Evolutionary conservation across 2,329 filamentous ascomycete species (phyloP).

Genomic region (Aschersonia sp.): DNA sequence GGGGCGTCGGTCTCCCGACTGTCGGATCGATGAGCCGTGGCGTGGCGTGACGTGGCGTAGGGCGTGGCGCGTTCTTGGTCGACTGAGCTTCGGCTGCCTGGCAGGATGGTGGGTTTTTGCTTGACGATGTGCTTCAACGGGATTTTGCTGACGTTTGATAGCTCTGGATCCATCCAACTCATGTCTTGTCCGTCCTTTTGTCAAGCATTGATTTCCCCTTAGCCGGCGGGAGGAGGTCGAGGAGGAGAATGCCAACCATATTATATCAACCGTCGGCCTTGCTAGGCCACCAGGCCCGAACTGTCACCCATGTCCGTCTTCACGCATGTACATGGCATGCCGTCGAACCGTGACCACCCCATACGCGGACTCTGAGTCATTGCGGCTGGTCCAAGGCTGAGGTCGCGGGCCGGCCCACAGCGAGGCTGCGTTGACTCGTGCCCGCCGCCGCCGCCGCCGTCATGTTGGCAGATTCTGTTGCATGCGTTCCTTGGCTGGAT

Average conservation of each 20-base stretch:
- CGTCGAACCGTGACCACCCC: not conserved
- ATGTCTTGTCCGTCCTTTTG: not conserved
- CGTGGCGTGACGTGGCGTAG: not conserved
- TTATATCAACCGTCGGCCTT: not conserved
- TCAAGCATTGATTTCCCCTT: not conserved
- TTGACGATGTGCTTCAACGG: not conserved
- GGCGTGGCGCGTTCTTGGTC: not conserved
- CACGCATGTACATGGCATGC: not conserved
- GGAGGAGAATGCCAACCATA: not conserved
- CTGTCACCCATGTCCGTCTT: not conserved
- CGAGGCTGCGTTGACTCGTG: not conserved
- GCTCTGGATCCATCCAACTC: not conserved
- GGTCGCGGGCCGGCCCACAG: not conserved
- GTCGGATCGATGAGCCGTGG: not conserved
- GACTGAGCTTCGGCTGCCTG: not conserved
- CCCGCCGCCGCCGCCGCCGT: no score
- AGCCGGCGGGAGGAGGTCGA: not conserved
- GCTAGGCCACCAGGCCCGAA: not conserved
- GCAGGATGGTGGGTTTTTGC: not conserved
- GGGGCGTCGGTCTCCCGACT: not conserved
- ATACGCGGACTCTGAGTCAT: not conserved
- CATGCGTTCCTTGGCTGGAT: not conserved
- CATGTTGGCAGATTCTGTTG: not conserved
- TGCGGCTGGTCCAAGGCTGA: slow-evolving; percentile 10
- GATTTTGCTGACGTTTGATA: no score